Conservation (phyloP, 306 rosid genomes). For the Glycyrrhiza uralensis region DNA sequence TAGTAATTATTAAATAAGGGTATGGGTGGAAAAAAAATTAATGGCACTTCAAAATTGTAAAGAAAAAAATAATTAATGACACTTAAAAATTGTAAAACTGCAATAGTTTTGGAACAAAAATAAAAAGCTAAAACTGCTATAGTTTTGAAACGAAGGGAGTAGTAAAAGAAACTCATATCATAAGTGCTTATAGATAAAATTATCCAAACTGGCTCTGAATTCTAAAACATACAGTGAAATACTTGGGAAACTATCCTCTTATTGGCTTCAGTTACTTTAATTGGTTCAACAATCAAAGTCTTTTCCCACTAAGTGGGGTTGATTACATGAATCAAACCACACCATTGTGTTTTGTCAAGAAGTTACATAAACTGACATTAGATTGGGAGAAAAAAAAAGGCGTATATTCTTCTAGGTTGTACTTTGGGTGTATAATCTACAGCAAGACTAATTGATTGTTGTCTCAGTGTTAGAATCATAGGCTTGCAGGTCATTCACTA, state of each 20-base stretch:
- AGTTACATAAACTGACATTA: neutral
- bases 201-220: neutral
- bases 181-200: no score
- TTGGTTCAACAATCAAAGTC: neutral
- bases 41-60: no score
- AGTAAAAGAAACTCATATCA: no score
- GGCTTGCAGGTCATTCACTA: neutral
- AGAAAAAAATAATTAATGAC: no score
- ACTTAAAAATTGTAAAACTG: no score
- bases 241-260: conserved; percentile 9
- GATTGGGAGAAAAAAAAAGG: neutral
- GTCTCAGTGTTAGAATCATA: neutral
- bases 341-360: neutral
- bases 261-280: neutral
- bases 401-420: neutral
- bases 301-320: neutral
- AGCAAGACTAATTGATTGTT: neutral
- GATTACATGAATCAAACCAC: neutral
- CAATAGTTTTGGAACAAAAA: no score
- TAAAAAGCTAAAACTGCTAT: no score
- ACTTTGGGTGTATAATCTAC: neutral
- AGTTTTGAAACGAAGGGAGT: no score
- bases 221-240: neutral
- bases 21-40: no score
- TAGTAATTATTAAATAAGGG: no score